Percentiles rank a stretch among this genome's conserved stretches.
Evolutionary conservation across 2,329 filamentous ascomycete genomes (phyloP).

Genomic region (Ophiostoma sp.): DNA sequence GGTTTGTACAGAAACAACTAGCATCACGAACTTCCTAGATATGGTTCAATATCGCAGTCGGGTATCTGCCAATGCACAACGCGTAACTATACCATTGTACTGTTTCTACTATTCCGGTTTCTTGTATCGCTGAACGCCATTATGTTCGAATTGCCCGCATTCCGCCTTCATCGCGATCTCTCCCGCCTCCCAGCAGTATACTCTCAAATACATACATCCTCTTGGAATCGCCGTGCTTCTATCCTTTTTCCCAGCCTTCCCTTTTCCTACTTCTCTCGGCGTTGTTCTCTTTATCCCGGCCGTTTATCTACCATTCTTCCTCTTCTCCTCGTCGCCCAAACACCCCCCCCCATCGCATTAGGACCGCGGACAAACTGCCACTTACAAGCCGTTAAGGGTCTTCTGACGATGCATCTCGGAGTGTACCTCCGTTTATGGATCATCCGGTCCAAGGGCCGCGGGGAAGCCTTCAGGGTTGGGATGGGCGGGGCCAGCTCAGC

Average conservation of each 20-base stretch:
- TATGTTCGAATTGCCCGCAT: too few species aligned
- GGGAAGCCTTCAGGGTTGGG: background rate
- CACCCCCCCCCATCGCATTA: background rate
- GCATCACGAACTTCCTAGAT: too few species aligned
- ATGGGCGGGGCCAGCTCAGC: slow-evolving; percentile 1
- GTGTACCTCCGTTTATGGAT: background rate
- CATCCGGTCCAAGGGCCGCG: slow-evolving; percentile 1
- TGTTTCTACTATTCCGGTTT: too few species aligned
- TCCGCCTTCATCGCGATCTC: too few species aligned
- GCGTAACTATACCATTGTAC: too few species aligned
- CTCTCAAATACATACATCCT: background rate
- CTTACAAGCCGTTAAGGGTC: background rate
- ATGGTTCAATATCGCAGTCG: too few species aligned
- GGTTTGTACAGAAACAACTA: too few species aligned
- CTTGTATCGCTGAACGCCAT: too few species aligned
- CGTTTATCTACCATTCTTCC: background rate
- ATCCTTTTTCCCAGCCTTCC: background rate
- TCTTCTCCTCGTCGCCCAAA: background rate
- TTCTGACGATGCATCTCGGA: slow-evolving; percentile 7
- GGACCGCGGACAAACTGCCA: background rate
- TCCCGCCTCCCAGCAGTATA: too few species aligned
- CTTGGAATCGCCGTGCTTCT: background rate
- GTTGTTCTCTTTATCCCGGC: background rate
- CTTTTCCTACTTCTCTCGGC: slow-evolving; percentile 1
- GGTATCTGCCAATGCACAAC: too few species aligned